Evolutionary conservation across 2,329 filamentous ascomycete genomes (phyloP).

Genomic region (Metarhizium brunneum): DNA sequence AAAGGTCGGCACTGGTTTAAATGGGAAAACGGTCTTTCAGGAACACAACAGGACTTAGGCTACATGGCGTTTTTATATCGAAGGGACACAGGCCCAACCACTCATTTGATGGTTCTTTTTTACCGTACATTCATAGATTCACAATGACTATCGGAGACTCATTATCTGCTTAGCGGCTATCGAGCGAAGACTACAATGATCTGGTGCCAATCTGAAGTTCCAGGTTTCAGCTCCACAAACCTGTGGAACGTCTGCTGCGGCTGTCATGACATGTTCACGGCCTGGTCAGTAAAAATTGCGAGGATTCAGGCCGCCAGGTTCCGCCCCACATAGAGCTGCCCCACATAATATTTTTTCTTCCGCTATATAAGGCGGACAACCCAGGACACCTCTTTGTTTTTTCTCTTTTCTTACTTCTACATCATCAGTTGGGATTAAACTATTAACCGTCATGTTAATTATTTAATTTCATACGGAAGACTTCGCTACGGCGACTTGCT

Average conservation of each 20-base stretch:
- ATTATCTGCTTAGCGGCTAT: no score
- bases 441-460: constrained; percentile 42
- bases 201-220: no score
- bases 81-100: background rate
- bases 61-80: background rate
- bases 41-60: background rate
- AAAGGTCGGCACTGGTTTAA: no score
- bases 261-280: no score
- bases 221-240: no score
- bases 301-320: constrained; percentile 13
- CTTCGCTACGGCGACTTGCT: constrained; percentile 46
- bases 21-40: background rate
- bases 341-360: background rate
- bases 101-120: background rate
- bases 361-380: constrained; percentile 10
- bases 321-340: background rate
- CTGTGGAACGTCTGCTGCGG: no score
- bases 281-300: no score
- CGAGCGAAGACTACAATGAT: no score
- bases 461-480: constrained; percentile 35
- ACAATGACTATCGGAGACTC: constrained; percentile 11
- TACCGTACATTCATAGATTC: background rate
- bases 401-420: constrained; percentile 25
- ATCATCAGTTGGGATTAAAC: constrained; percentile 36
- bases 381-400: constrained; percentile 2